Base-by-base conservation (phyloP, 2,329 filamentous ascomycete genomes). In the Calonectria pseudoreteaudii region DNA sequence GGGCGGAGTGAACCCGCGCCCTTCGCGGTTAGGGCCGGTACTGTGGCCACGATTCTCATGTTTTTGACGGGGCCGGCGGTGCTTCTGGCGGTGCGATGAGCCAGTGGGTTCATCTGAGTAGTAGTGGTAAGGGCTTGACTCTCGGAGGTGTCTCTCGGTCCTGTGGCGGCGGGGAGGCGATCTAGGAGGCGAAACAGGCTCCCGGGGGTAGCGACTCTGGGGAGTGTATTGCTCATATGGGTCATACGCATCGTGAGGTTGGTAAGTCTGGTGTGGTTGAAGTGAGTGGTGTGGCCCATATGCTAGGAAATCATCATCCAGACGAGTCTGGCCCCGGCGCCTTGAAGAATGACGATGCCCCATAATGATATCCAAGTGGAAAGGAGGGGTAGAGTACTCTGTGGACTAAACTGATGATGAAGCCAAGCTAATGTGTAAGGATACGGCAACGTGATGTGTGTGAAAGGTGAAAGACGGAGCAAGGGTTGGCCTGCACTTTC, bases 261-360 rank as follows among this genome's bases (percentile, higher is more conserved):
- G 31, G 14, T 60, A 60, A 8, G 56, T 26, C 20, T 23, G 56
- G 7, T 34, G 31, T 36, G 65, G 23, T 50, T 56, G 52, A 30
- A 28, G 11, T 36, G 70, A 14, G 23, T 44, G 31, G 28, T 72
- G 70, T 31, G 75, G 71, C 11, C 80, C 80, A 26, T 72, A 75
- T 11, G 68, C 58, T 47, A 78, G 66, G 36, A 78, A 78, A 47
- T 81, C 78, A 23, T 82, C 80, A 56, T 81, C 79, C 53, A 73
- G 74, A 50, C 76, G 81, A 68, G 77, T 72, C 26, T 77, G 76
- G 38, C 75, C 76, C 20, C 81, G 80, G 20, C 78, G 81, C 28
- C 77, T 74, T 20, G 77, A 72, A 31, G 77, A 77, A 56, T 74
- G 75, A 28, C 79, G 76, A 44, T 81, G 74, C 36, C 79, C 76